A percentile compares a stretch with the other conserved stretches of the same genome.
These are phyloP conservation scores for Leucoagaricus sp. DNA, from an alignment of 1,284 basidiomycete species.

Conservation along the genomic window DNA sequence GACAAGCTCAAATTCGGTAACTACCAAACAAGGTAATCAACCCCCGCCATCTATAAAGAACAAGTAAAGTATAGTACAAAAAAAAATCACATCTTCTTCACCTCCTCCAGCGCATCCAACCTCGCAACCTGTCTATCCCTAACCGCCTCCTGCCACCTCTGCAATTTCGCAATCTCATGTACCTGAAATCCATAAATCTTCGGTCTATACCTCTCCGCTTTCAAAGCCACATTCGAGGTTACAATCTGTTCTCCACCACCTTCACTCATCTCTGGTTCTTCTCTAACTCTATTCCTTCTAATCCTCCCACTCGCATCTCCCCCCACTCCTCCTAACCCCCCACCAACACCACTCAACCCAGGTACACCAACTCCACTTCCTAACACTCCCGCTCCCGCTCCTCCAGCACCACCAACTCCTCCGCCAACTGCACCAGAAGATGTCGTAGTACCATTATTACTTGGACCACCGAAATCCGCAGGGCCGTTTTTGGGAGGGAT, in stretches of 20 bases:
- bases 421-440: not conserved
- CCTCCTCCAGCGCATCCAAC: slow-evolving; percentile 14
- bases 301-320: slow-evolving; percentile 7
- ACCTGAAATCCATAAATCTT: slow-evolving; percentile 95
- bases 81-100: slow-evolving; percentile 2
- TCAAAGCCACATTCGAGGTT: slow-evolving; percentile 80
- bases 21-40: not conserved
- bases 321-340: not conserved
- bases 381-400: no score
- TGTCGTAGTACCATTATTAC: no score
- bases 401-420: not conserved
- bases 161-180: slow-evolving; percentile 89
- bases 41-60: no score
- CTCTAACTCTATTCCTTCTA: slow-evolving; percentile 5
- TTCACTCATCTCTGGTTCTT: slow-evolving; percentile 10
- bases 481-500: slow-evolving; percentile 79
- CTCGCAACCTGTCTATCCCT: slow-evolving; percentile 54
- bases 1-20: not conserved
- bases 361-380: no score
- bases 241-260: slow-evolving; percentile 26
- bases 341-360: not conserved
- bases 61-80: not conserved
- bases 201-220: slow-evolving; percentile 88
- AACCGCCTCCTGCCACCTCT: slow-evolving; percentile 90
- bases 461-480: slow-evolving; percentile 16